These are phyloP conservation scores for Nitzschia sp. DNA, from an alignment of 108 stramenopile genomes.

Conservation along the genomic window DNA sequence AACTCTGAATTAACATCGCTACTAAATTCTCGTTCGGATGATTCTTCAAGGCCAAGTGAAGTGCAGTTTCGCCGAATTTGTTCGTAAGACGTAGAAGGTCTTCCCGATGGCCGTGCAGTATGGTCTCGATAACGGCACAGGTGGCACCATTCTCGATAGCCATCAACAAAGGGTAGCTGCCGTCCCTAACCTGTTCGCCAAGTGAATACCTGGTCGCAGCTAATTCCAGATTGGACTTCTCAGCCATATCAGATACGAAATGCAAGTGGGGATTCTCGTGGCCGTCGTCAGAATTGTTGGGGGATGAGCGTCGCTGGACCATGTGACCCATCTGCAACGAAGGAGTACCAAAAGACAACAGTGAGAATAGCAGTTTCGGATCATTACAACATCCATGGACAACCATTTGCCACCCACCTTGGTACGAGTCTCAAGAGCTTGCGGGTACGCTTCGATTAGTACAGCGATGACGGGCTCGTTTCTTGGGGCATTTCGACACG, in stretches of 20 bases:
- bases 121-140: constrained; percentile 19
- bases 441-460: constrained; percentile 35
- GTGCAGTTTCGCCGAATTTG: constrained; percentile 36
- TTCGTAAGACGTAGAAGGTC: constrained; percentile 27
- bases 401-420: constrained; percentile 24
- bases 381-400: no score
- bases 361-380: no score
- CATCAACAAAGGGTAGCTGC: constrained; percentile 40
- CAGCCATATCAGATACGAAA: not conserved
- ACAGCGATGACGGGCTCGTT: constrained; percentile 31
- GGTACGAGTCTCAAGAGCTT: constrained; percentile 23
- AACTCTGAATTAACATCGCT: constrained; percentile 27
- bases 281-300: not conserved
- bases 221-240: not conserved
- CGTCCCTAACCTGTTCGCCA: constrained; percentile 34
- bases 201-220: not conserved
- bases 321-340: not conserved
- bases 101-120: constrained; percentile 16
- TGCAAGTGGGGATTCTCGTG: not conserved
- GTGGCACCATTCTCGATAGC: constrained; percentile 36
- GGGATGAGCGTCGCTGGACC: not conserved
- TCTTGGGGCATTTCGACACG: constrained; percentile 28
- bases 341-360: no score
- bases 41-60: constrained; percentile 33
- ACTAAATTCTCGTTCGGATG: constrained; percentile 29